These are phyloP conservation scores for Amanita muscaria DNA, from an alignment of 768 basidiomycete species.

Conservation along the genomic window DNA sequence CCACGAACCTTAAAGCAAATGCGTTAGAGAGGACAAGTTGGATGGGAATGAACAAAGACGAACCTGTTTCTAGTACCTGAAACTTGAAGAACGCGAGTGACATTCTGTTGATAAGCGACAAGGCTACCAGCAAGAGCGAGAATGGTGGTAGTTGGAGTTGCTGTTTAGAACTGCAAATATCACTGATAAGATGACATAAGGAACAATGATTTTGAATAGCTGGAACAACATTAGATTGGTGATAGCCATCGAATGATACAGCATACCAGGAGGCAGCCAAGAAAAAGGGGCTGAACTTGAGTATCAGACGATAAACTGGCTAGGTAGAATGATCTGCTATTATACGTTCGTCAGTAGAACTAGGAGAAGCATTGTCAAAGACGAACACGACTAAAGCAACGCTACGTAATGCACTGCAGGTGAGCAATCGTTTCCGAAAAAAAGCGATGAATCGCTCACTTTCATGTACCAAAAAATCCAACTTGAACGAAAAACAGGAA, in stretches of 20 bases:
- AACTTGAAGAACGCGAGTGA: constrained; percentile 73
- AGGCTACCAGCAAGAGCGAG: constrained; percentile 69
- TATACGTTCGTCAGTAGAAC: not conserved
- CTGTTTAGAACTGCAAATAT: constrained; percentile 63
- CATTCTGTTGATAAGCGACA: constrained; percentile 73
- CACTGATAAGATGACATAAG: constrained; percentile 70
- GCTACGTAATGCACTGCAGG: constrained; percentile 35
- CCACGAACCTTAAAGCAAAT: constrained; percentile 52
- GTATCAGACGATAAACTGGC: constrained; percentile 85
- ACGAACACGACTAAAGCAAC: constrained; percentile 78
- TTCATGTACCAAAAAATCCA: constrained; percentile 80
- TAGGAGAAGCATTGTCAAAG: not conserved
- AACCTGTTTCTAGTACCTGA: constrained; percentile 65
- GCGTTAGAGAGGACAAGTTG: constrained; percentile 1
- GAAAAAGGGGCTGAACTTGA: constrained; percentile 78
- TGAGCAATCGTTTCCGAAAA: not conserved
- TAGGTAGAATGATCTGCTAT: constrained; percentile 66
- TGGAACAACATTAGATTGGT: no score
- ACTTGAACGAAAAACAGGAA: constrained; percentile 85
- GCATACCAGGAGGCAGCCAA: no score
- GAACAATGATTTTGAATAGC: constrained; percentile 78
- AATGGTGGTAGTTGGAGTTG: constrained; percentile 64
- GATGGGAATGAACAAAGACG: not conserved
- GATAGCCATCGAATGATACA: no score
- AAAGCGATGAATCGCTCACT: constrained; percentile 39